Conservation (phyloP, 2,329 filamentous ascomycete species). For the Talaromyces verruculosus region DNA sequence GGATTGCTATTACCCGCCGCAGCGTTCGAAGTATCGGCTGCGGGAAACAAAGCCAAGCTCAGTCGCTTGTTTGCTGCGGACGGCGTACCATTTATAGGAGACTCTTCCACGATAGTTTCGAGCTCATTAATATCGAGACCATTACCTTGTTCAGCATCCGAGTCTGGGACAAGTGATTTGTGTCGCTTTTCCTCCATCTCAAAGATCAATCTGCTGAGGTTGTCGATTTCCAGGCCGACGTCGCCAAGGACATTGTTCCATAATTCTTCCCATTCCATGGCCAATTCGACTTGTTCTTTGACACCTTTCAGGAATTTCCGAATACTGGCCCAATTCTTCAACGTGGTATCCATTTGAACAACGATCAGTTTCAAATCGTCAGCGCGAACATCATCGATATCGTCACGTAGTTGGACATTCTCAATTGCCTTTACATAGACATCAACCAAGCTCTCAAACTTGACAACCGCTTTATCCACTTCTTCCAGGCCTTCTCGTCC, state of each 20-base stretch:
- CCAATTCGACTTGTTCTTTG: constrained; percentile 89
- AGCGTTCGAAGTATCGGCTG: constrained; percentile 42
- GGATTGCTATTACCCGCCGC: constrained; percentile 43
- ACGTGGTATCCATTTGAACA: constrained; percentile 82
- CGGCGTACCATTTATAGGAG: constrained; percentile 59
- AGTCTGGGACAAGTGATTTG: constrained; percentile 63
- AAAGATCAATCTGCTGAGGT: constrained; percentile 77
- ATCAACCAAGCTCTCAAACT: constrained; percentile 86
- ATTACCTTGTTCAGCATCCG: constrained; percentile 53
- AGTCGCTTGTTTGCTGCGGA: constrained; percentile 61
- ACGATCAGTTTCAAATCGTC: constrained; percentile 74
- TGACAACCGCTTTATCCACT: constrained; percentile 68
- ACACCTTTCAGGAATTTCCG: constrained; percentile 73
- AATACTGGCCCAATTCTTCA: constrained; percentile 81
- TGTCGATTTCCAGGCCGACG: constrained; percentile 84
- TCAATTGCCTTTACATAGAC: constrained; percentile 95
- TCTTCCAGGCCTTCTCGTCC: constrained; percentile 59
- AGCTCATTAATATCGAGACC: constrained; percentile 80
- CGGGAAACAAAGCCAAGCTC: constrained; percentile 58
- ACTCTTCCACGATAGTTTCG: constrained; percentile 90
- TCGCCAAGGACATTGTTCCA: constrained; percentile 93
- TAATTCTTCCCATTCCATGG: constrained; percentile 98
- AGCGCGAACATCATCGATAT: constrained; percentile 69
- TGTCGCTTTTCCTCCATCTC: constrained; percentile 98
- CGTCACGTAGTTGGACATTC: constrained; percentile 74